These are phyloP conservation scores for Solanum bulbocastanum DNA, from an alignment of 257 asterid genomes.

Conservation along the genomic window DNA sequence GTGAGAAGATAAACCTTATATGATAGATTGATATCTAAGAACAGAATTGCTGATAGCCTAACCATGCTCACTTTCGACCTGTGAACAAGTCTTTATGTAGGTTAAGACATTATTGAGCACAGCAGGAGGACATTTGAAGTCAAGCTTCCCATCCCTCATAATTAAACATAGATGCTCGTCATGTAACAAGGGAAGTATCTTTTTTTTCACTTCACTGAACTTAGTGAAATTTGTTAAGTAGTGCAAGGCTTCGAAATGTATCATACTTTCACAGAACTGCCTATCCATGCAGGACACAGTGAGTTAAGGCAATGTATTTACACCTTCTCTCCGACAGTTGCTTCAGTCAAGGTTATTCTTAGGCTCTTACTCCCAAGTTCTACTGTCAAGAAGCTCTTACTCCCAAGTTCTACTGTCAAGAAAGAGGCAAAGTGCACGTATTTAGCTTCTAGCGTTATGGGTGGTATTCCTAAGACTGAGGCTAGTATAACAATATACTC, in stretches of 20 bases:
- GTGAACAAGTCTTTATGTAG: not conserved
- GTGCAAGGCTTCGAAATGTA: not conserved
- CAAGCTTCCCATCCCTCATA: not conserved
- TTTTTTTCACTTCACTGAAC: not conserved
- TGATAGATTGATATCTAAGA: no score
- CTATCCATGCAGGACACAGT: not conserved
- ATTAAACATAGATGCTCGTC: not conserved
- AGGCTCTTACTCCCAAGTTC: not conserved
- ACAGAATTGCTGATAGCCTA: not conserved
- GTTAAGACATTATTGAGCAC: not conserved
- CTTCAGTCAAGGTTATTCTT: not conserved
- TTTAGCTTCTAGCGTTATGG: not conserved
- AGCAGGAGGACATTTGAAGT: not conserved
- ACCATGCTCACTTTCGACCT: not conserved
- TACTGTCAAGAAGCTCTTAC: no score
- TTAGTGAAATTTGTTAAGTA: not conserved
- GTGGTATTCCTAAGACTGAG: not conserved
- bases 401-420: not conserved
- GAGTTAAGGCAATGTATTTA: not conserved
- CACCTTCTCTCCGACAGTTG: not conserved
- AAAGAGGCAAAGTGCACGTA: not conserved
- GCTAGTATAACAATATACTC: no score
- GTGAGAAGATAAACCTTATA: not conserved
- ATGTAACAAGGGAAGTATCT: not conserved
- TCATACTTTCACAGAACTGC: not conserved